phyloP scores from a whole-genome alignment of 257 asterid genomes.

The Fraxinus cuspidata region DNA sequence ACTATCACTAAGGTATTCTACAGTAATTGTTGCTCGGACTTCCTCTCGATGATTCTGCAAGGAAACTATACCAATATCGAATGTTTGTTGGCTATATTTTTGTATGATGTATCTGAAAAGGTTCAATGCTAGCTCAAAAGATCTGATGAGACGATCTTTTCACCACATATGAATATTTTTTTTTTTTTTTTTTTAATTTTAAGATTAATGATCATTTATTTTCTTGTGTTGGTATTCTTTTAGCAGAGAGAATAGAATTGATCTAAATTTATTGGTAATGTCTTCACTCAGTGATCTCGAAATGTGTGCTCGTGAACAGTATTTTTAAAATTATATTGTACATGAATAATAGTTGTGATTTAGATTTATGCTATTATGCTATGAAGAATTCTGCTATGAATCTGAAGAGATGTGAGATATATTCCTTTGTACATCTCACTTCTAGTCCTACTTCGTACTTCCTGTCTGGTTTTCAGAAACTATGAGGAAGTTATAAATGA shows the following conservation, averaged over 20 bases:
- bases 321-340: no score
- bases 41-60: not conserved
- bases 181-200: not conserved
- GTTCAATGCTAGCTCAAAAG: slow-evolving; percentile 6
- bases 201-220: slow-evolving; percentile 14
- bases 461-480: no score
- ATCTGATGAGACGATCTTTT: not conserved
- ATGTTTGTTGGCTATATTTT: not conserved
- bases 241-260: slow-evolving; percentile 23
- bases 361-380: no score
- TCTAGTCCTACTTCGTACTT: no score
- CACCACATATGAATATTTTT: not conserved
- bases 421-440: no score
- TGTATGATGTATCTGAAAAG: slow-evolving; percentile 5
- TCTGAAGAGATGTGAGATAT: not conserved
- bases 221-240: slow-evolving; percentile 21
- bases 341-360: no score
- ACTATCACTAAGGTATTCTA: not conserved
- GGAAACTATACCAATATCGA: not conserved
- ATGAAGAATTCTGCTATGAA: not conserved
- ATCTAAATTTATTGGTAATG: not conserved
- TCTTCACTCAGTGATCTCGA: no score
- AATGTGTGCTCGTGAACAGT: no score
- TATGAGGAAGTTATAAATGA: not conserved
- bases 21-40: not conserved